These are phyloP conservation scores for Cyberlindnera mississippiensis DNA, from an alignment of 805 yeast species.

Conservation along the genomic window DNA sequence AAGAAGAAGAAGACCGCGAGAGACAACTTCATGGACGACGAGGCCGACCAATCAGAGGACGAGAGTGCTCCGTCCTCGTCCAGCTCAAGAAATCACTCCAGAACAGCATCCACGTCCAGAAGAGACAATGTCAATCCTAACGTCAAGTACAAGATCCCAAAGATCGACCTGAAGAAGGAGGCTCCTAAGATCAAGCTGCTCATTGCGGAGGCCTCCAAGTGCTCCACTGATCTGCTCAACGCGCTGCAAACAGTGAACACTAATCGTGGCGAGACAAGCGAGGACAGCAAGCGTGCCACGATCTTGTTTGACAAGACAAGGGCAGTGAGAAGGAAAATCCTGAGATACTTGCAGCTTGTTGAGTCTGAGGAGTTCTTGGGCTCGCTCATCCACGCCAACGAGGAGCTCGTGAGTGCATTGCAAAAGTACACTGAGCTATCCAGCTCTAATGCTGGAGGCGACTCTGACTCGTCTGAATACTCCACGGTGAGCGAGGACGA, in stretches of 20 bases:
- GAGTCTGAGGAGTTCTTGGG: constrained; percentile 86
- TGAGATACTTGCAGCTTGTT: constrained; percentile 79
- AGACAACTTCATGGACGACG: constrained; percentile 45
- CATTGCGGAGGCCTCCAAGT: constrained; percentile 72
- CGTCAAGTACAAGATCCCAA: constrained; percentile 57
- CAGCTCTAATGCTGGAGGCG: constrained; percentile 39
- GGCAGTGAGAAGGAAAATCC: constrained; percentile 67
- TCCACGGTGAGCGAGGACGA: constrained; percentile 30
- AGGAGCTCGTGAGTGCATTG: constrained; percentile 75
- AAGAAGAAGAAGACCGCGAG: constrained; percentile 21
- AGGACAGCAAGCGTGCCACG: constrained; percentile 60
- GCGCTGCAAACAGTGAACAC: constrained; percentile 41
- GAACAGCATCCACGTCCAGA: neutral
- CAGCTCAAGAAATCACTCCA: neutral
- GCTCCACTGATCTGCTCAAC: constrained; percentile 68
- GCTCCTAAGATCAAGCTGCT: constrained; percentile 64
- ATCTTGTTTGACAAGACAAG: constrained; percentile 71
- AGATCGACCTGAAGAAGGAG: constrained; percentile 63
- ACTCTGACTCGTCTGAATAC: constrained; percentile 34
- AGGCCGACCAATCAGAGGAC: constrained; percentile 39
- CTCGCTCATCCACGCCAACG: constrained; percentile 84
- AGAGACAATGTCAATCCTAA: constrained; percentile 32
- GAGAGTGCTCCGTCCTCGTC: constrained; percentile 20
- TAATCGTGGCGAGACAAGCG: constrained; percentile 47
- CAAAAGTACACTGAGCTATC: constrained; percentile 61